Base-by-base conservation (phyloP, 2,329 filamentous ascomycete species). In the Ascochyta viciae-villosae region DNA sequence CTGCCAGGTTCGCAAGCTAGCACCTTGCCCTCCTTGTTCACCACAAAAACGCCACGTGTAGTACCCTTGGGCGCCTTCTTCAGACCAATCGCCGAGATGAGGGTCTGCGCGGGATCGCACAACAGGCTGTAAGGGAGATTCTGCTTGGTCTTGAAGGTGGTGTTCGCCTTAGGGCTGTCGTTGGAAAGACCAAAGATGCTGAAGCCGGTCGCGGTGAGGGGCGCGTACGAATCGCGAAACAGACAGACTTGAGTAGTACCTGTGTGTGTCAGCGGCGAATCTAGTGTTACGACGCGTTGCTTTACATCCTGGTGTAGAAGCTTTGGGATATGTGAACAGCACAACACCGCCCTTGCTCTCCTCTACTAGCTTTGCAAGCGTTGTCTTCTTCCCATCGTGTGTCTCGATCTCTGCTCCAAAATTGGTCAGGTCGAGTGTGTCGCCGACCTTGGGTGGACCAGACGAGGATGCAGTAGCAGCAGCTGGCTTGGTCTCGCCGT, bases 251-350 rank as follows among this genome's bases (percentile, higher is more conserved):
- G 95, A 56, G 84, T 95, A 53, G 92, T 98, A 83, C 94, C 93
- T 96, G 43, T 26, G 13, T 6, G 9, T 38, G 53, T 72, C 23
- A 71, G 64, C 47, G 26, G 35, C 8, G 22, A 15, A 23, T 23
- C 16, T 40, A 23, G n/a, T 10, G 16, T 15, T 45, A 22, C 8
- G 19, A n/a, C 12, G 9, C 52, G 39, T 50, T 24, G 38, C 80
- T 91, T 85, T 87, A 96, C 94, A 98, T 61, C 94, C 94, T 34
- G 92, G 91, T 22, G 95, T 99, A 26, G 90, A 95, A 12, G 95
- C 95, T 79, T 90, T 96, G 56, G 95, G 95, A 74, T 98, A 98
- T 29, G 93, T 97, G 77, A 99, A 97, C 27, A 98, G 80, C 31
- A 96, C 91, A 39, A 98, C 89, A 24, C 94, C 95, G 33, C 85